Base-by-base conservation (phyloP, 2,329 filamentous ascomycete species). In the Fusarium sp. region DNA sequence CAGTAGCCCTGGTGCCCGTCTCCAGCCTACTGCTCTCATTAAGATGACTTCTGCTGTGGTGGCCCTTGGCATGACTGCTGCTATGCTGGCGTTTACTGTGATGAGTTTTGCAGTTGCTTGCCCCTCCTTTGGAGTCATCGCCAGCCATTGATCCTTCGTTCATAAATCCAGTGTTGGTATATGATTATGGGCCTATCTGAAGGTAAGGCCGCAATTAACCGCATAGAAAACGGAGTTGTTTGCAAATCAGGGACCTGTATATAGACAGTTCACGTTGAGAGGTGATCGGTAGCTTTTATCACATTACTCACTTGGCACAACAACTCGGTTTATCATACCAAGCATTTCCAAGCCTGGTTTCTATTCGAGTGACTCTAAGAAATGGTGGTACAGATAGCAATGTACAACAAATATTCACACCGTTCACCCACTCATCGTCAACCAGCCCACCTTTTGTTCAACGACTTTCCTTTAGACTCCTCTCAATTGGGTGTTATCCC, bases 401-500 rank as follows among this genome's bases (percentile, higher is more conserved):
- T 70, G 77, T 77, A 79, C 76, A 78, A 68, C 66, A 58, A 74
- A 68, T 66, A 72, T 50, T 70, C 67, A 54, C 70, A 70, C 50
- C 51, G 62, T 59, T 66, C 70, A 65, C 56, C 65, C 71, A 72
- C 62, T 64, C 51, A 62, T 58, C 47, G 54, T 50, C 50, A 48
- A 58, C 44, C 65, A 61, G 62, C 48, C 65, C 52, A 57, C 50
- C n/a, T 63, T 68, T 59, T 59, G 39, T 59, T 66, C 47, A 45
- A 67, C 58, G 30, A 54, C 47, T 66, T 76, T 79, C 55, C 51
- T 63, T 76, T 78, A 83, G 66, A 83, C 38, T 18, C 84, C 84
- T 75, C 85, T 79, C 67, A 87, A 78, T 62, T 83, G 79, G 34
- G 84, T 82, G 66, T 85, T 84, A 69, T 87, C 84, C 75, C 83